Evolutionary conservation across 345 rosid species (phyloP).

Genomic region (Eucalyptus microcorys): DNA sequence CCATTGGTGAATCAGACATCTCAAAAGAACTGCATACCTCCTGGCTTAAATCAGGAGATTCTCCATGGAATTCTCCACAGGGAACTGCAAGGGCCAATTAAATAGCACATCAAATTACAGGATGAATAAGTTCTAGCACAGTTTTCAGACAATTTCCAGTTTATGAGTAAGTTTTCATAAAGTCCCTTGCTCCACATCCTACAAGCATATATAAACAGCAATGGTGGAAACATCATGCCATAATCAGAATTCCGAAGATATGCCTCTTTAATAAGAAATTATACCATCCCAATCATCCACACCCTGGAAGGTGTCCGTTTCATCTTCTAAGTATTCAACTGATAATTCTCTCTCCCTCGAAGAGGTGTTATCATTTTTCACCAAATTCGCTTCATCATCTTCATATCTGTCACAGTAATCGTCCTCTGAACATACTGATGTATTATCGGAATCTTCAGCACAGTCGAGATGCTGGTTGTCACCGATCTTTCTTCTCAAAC

Average conservation of each 20-base stretch:
- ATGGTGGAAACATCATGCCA: neutral
- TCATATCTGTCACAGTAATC: neutral
- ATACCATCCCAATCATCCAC: conserved; percentile 92
- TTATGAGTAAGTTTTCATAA: neutral
- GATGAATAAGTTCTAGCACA: neutral
- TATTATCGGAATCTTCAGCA: conserved; percentile 12
- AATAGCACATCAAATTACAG: neutral
- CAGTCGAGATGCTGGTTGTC: conserved; percentile 5
- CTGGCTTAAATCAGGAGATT: conserved; percentile 10
- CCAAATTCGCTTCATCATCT: conserved; percentile 20
- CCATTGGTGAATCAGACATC: conserved; percentile 9
- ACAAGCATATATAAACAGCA: neutral
- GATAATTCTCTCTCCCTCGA: conserved; percentile 30
- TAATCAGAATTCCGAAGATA: neutral
- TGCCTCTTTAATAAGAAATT: neutral
- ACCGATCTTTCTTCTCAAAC: conserved; percentile 17
- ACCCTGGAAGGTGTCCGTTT: conserved; percentile 38
- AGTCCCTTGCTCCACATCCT: neutral
- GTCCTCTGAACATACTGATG: conserved; percentile 6
- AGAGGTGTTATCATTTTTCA: conserved; percentile 14
- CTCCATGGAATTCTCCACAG: conserved; percentile 56
- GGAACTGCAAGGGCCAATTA: conserved; percentile 36
- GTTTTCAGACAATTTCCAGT: neutral
- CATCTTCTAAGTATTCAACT: conserved; percentile 69
- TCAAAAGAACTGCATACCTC: conserved; percentile 8